Evolutionary conservation across 2,329 filamentous ascomycete species (phyloP), one percentile per base, ranked within the genome.

Genomic region (Microcera coccophila): DNA sequence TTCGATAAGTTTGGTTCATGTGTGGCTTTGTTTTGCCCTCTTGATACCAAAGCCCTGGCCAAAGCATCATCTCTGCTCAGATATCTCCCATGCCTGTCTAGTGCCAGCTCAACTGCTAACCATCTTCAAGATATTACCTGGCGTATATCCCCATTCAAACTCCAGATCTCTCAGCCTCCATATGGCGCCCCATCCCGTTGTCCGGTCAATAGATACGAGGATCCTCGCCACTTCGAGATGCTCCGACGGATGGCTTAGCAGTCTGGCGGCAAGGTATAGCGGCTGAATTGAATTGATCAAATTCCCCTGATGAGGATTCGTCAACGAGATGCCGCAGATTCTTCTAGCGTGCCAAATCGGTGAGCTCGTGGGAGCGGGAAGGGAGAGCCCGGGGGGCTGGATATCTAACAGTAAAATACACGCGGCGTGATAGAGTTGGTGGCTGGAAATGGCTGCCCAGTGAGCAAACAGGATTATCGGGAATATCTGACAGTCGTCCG

Each of bases 251-350:
- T 81, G 76, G 41, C 71, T 79, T 32, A 81, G 65, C 1, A 78
- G 58, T 26, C 70, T 66, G 0, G 75, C 78, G 1, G 78, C 77
- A 11, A 81, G 66, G 71, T 74, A 79, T 1, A 80, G 62, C 1
- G 76, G 76, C 47, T 80, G 76, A 4, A 79, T 75, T 3, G 75
- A 74, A 52, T 81, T 80, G 47, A 76, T 80, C 24, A 78, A 53
- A 47, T 73, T 77, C 3, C 76, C 77, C 10, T 73, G 67, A 43
- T 81, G 75, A 4, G 70, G 71, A 44, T 81, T 81, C 3, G 75
- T 70, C 11, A 75, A 52, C 1, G 76, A 78, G 17, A 80, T 80
- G 3, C 75, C 76, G 43, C 75, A 78, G 22, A 80, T 72, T 12
- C 71, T 67, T 43, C 72, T 70, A 2, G 75, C 76, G 50, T 81